These are phyloP conservation scores for Dictyostelium intermedium DNA, from an alignment of 78 protist species.

Conservation along the genomic window DNA sequence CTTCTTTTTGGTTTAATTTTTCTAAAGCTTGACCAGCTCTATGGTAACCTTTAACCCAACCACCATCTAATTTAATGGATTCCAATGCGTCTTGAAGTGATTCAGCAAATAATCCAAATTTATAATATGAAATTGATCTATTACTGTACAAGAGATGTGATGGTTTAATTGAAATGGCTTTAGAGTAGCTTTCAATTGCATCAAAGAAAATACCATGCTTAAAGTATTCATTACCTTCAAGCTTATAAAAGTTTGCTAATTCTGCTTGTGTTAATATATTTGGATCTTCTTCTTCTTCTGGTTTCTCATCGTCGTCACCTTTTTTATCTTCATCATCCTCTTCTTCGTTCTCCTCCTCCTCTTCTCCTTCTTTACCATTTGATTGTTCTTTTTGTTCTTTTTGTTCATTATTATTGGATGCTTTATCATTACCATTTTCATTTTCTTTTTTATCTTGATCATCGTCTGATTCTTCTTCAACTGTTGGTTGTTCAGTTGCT, in stretches of 20 bases:
- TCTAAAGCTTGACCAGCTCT: slow-evolving; percentile 67
- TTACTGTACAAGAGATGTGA: slow-evolving; percentile 59
- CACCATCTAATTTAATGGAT: slow-evolving; percentile 4
- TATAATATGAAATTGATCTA: slow-evolving; percentile 47
- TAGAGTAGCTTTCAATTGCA: slow-evolving; percentile 53
- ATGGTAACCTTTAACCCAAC: slow-evolving; percentile 58
- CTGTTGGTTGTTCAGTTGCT: slow-evolving; percentile 17
- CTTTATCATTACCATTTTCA: background rate
- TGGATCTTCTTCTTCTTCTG: slow-evolving; percentile 7
- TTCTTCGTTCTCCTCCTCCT: background rate
- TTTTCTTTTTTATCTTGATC: background rate
- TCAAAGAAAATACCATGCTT: slow-evolving; percentile 32
- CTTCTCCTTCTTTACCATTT: background rate
- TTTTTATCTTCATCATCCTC: background rate
- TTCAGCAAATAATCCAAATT: background rate
- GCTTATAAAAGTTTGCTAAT: slow-evolving; percentile 32
- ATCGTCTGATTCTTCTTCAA: slow-evolving; percentile 11
- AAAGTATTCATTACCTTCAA: slow-evolving; percentile 69
- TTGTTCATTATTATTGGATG: background rate
- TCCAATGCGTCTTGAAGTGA: slow-evolving; percentile 51
- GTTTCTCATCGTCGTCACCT: background rate
- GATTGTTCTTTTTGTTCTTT: background rate
- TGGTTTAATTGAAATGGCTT: slow-evolving; percentile 53
- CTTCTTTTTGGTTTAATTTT: background rate
- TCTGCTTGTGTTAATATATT: slow-evolving; percentile 29